Evolutionary conservation across 2,329 filamentous ascomycete species (phyloP).

Genomic region (Stachybotrys echinatus): DNA sequence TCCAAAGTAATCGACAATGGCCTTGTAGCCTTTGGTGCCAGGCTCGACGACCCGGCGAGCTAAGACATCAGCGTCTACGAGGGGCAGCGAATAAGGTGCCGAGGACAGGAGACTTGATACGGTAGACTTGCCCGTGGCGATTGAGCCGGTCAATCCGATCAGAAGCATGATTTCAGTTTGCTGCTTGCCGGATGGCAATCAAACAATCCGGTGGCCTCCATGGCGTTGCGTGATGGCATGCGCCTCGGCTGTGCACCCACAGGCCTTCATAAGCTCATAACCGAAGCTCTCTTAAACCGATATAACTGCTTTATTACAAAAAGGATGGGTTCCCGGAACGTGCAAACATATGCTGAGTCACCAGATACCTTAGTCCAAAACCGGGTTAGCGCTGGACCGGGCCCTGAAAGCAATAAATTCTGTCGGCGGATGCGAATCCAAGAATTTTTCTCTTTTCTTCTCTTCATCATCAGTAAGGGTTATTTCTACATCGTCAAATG

Average conservation of each 20-base stretch:
- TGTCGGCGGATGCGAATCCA: neutral
- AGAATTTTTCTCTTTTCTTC: constrained; percentile 18
- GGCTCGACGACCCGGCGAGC: constrained; percentile 93
- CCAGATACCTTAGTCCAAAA: neutral
- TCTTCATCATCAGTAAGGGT: constrained; percentile 40
- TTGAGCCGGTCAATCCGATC: constrained; percentile 92
- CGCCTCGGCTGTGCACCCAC: too few species aligned
- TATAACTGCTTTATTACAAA: too few species aligned
- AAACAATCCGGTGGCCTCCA: too few species aligned
- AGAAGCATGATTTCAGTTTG: constrained; percentile 63
- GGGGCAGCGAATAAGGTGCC: constrained; percentile 77
- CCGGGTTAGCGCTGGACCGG: too few species aligned
- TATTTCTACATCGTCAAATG: constrained; percentile 47
- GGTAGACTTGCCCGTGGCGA: constrained; percentile 97
- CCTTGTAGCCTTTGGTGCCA: constrained; percentile 75
- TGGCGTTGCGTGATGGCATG: too few species aligned
- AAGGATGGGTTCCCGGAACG: too few species aligned
- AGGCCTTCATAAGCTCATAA: too few species aligned
- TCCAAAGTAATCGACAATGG: constrained; percentile 77
- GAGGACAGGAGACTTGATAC: constrained; percentile 78
- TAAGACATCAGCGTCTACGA: constrained; percentile 90
- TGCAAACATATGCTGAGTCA: neutral
- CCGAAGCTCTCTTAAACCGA: too few species aligned
- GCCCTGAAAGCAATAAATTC: neutral
- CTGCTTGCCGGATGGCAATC: neutral